A percentile compares a stretch with the other conserved stretches of the same genome.
phyloP scores from a whole-genome alignment of 768 basidiomycete species.

The Phallus indusiatus region DNA sequence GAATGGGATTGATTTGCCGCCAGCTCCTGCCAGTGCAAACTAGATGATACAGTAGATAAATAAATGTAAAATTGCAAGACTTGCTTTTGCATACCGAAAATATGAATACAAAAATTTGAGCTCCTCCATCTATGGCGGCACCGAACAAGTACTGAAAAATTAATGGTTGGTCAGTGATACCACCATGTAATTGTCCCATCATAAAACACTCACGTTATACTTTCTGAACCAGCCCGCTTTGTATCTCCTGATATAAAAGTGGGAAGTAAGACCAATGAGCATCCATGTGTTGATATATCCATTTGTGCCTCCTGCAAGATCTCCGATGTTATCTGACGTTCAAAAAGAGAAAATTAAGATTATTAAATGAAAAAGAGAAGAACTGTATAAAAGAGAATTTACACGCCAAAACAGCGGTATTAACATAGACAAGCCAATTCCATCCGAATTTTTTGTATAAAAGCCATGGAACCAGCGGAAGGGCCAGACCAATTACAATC shows the following conservation, averaged over 20 bases:
- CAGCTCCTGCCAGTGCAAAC: constrained; percentile 3
- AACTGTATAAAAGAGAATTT: background rate
- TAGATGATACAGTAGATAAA: background rate
- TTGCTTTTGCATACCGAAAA: constrained; percentile 26
- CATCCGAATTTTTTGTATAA: constrained; percentile 20
- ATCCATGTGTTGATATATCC: constrained; percentile 7
- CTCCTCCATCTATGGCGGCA: constrained; percentile 56
- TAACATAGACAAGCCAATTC: constrained; percentile 1
- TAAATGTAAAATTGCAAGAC: background rate
- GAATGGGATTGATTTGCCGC: background rate
- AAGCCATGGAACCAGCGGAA: constrained; percentile 46
- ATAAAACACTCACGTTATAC: constrained; percentile 3
- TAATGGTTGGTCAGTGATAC: constrained; percentile 3
- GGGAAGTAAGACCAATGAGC: constrained; percentile 43
- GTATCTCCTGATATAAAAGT: constrained; percentile 45
- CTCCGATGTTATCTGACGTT: background rate
- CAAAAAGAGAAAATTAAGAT: constrained; percentile 14
- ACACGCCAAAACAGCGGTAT: background rate
- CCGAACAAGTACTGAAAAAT: constrained; percentile 57
- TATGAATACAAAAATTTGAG: constrained; percentile 56
- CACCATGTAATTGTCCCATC: background rate
- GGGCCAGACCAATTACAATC: constrained; percentile 43
- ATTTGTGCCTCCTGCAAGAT: constrained; percentile 4
- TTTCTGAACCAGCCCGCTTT: constrained; percentile 58
- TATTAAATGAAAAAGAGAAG: no score